phyloP scores from a whole-genome alignment of 768 basidiomycete species.

The Tulasnella sp. region DNA sequence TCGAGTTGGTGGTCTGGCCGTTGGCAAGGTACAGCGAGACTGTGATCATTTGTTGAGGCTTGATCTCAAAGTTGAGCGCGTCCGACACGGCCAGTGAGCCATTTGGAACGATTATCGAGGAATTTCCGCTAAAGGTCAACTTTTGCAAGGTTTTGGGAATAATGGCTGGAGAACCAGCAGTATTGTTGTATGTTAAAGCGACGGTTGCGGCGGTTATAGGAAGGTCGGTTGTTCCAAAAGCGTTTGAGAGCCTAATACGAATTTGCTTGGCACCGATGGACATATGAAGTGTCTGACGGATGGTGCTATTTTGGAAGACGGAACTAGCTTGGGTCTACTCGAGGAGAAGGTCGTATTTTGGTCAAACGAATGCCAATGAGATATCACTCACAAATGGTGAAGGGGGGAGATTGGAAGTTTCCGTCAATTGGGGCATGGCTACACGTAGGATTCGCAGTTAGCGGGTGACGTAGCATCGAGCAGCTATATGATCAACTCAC shows the following conservation, averaged over 20 bases:
- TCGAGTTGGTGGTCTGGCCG: constrained; percentile 37
- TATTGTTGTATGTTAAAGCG: constrained; percentile 35
- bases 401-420: constrained; percentile 30
- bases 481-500: not conserved
- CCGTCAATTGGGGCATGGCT: constrained; percentile 32
- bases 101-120: constrained; percentile 38
- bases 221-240: constrained; percentile 39
- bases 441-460: not conserved
- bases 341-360: not conserved
- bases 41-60: constrained; percentile 36
- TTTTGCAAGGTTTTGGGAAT: constrained; percentile 32
- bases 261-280: constrained; percentile 36
- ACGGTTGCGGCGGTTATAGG: constrained; percentile 41
- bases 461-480: not conserved
- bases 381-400: constrained; percentile 24
- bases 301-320: constrained; percentile 41
- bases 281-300: constrained; percentile 45
- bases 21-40: constrained; percentile 37
- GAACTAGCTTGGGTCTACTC: not conserved
- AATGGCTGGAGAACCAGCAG: constrained; percentile 36
- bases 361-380: not conserved
- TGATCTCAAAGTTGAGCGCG: constrained; percentile 36
- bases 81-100: constrained; percentile 43
- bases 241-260: constrained; percentile 44
- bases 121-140: constrained; percentile 41